phyloP scores from a whole-genome alignment of 495 filamentous ascomycete species.

The Xylaria castorea region DNA sequence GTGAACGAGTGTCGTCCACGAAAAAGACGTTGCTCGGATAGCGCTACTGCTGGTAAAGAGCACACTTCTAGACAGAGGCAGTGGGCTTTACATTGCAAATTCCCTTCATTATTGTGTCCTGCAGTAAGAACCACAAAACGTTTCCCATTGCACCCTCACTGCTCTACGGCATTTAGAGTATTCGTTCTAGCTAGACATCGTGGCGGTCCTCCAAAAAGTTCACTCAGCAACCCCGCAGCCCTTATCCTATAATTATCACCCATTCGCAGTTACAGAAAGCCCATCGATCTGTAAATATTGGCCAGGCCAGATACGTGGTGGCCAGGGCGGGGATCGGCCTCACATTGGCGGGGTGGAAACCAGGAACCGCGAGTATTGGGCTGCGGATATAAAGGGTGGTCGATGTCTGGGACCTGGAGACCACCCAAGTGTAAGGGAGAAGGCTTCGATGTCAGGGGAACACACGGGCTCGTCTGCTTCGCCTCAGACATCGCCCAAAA shows the following conservation, averaged over 20 bases:
- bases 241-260: conserved; percentile 24
- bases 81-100: conserved; percentile 7
- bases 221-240: conserved; percentile 22
- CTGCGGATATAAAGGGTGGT: conserved; percentile 45
- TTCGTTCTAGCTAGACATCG: conserved; percentile 8
- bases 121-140: conserved; percentile 6
- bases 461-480: conserved; percentile 57
- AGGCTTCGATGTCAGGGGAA: conserved; percentile 66
- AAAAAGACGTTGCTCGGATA: conserved; percentile 4
- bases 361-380: conserved; percentile 38
- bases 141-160: background rate
- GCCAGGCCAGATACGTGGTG: conserved; percentile 32
- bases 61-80: conserved; percentile 8
- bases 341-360: conserved; percentile 39
- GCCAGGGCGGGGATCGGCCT: conserved; percentile 44
- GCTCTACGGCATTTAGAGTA: background rate
- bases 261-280: conserved; percentile 21
- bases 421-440: conserved; percentile 60
- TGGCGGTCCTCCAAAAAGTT: conserved; percentile 27
- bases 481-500: conserved; percentile 43
- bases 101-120: background rate
- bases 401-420: conserved; percentile 62
- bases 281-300: conserved; percentile 19
- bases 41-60: background rate
- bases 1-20: background rate